Evolutionary conservation across 805 yeast species (phyloP), one percentile per base, ranked within the genome.

Genomic region (Pichia exigua): DNA sequence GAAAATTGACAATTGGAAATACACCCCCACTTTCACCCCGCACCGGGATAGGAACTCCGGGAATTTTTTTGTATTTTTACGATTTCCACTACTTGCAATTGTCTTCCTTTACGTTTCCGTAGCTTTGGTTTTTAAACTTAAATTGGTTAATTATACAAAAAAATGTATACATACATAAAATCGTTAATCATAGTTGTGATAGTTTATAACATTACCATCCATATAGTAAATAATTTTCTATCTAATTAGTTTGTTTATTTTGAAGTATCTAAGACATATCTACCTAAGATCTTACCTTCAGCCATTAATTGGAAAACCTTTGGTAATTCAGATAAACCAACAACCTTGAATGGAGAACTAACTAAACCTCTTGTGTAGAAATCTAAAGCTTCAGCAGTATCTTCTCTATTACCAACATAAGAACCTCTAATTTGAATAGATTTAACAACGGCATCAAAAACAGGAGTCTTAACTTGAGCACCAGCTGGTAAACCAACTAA

Each of bases 361-460:
- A 83, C 81, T 60, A 79, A 70, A 51, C 89, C 89, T 69, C 87
- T 75, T 53, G 75, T 55, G 65, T 81, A 83, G 76, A 83, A 83
- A 61, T 83, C 87, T 52, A 83, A 65, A 46, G 89, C 89, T 69
- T 83, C 90, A 57, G 83, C 78, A 58, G 92, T 79, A 72, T 88
- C 96, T 58, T 85, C 85, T 73, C 95, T 83, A 81, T 86, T 86
- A 62, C 95, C 96, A 57, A 87, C 95, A 66, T 85, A 85, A 49
- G 95, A 86, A 61, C 94, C 95, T 68, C 75, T 80, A 65, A 87
- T 83, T 64, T 74, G 73, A 67, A 85, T 74, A 53, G 87, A 79
- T 72, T 78, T 84, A 59, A 85, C 83, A 54, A 87, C 95, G 48
- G 85, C 81, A 58, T 75, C 73, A 74, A 87, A 84, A 50, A 88